Base-by-base conservation (phyloP, 2,329 filamentous ascomycete species). In the Alternaria angustiovoidea region DNA sequence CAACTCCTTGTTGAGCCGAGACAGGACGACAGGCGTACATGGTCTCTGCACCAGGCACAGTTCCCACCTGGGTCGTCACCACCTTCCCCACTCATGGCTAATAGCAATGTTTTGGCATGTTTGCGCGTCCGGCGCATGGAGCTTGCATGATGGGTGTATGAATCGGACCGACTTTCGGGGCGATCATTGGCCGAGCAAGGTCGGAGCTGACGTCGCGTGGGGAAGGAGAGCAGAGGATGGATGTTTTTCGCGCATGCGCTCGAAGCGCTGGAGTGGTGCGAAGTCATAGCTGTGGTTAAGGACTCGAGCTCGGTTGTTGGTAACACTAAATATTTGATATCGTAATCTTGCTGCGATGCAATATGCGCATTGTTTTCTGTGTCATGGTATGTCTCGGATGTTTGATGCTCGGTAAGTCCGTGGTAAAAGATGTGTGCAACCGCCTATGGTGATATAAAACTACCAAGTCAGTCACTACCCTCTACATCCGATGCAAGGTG, bases 131-230 rank as follows among this genome's bases (percentile, higher is more conserved):
- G 32, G 30, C 20, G 46, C 30, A 49, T 24, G 32, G 32, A 20
- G 32, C 46, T 38, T 49, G 46, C 46, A 38, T 49, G 46, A 49
- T 26, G 46, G 46, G 14, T n/a, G 46, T 49, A 28, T 24, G 46
- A 49, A 41, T 54, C 34, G 49, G 49, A 11, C 49, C 42, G 34
- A 54, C 26, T 39, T 7, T n/a, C 24, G 9, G 26, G 18, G 38
- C 8, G 42, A 24, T 41, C 26, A 54, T 54, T 58, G 26, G 55
- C 26, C 20, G 44, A 5, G 36, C 18, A 41, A 18, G 12, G 26
- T 26, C 22, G 28, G 20, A 48, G 42, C 34, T 42, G 26, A 47
- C 16, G 34, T 26, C 51, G 42, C n/a, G 34, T 46, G 34, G 28
- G 51, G 36, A 42, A 12, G 51, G 24, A 16, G 22, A 43, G 51